Base-by-base conservation (phyloP, 805 yeast species). In the Candida piceae region DNA sequence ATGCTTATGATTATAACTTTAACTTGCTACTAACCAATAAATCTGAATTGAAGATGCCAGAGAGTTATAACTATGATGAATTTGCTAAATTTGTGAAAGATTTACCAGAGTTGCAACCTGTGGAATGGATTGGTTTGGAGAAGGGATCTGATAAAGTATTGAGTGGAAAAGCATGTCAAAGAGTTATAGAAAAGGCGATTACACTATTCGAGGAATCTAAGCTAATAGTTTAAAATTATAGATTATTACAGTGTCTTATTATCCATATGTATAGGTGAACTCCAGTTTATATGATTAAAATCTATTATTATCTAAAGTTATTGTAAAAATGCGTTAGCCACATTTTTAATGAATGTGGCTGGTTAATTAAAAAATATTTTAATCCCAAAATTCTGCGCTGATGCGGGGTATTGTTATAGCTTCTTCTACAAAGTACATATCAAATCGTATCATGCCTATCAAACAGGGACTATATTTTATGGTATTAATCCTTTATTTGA, bases 21-120 rank as follows among this genome's bases (percentile, higher is more conserved):
- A 69, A 65, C 36, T 46, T 77, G 43, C 49, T 72, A 16, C 55
- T 52, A 2, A 57, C 62, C 31, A 57, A 39, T 2, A 50, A 44
- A 0, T 42, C 45, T 7, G 18, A 19, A 7, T 45, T 76, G 19
- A 17, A n/a, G 1, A 53, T 68, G 7, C 88, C 89, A 0, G 79
- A 76, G 18, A 71, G 70, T 0, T 53, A 63, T 17, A 45, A 53
- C 0, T 25, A 48, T 1, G 61, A 53, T 1, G 64, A 53, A 9
- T 70, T 69, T 42, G 26, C 35, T 2, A 40, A 45, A 3, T 84
- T 89, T 88, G 66, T 80, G 16, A 44, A 55, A 0, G 29, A 45
- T 0, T 57, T 83, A 29, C 88, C 88, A 0, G 67, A 66, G 11
- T 67, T 71, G 6, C 74, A 74, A 32, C 57, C 62, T 2, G 35